phyloP scores from a whole-genome alignment of 371 early-diverging fungal genomes.

The Quaeritorhiza haematococci region DNA sequence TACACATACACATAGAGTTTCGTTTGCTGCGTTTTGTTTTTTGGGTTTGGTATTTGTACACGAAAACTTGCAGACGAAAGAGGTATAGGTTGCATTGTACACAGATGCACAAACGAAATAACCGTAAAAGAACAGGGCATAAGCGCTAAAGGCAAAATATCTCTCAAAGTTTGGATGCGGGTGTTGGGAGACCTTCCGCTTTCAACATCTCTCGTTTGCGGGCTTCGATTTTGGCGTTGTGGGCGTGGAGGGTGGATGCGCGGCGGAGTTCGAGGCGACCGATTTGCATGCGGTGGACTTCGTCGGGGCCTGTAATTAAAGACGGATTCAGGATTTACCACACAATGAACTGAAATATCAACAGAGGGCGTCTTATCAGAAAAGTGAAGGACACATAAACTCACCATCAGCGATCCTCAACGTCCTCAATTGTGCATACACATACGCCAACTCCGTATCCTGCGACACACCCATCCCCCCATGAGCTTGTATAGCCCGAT shows the following conservation, averaged over 20 bases:
- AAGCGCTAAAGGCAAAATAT: too few relatives aligned
- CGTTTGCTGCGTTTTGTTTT: too few relatives aligned
- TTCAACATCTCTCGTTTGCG: too few relatives aligned
- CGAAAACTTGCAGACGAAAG: too few relatives aligned
- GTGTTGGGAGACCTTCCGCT: too few relatives aligned
- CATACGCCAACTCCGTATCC: constrained; percentile 78
- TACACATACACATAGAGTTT: too few relatives aligned
- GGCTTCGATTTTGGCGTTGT: too few relatives aligned
- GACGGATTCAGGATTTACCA: constrained; percentile 26
- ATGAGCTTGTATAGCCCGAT: constrained; percentile 84
- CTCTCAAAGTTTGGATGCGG: too few relatives aligned
- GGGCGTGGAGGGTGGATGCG: constrained; percentile 10
- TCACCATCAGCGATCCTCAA: constrained; percentile 86
- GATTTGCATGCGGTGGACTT: constrained; percentile 73
- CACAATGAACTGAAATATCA: constrained; percentile 6
- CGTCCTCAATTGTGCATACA: constrained; percentile 78
- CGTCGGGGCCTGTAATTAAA: constrained; percentile 62
- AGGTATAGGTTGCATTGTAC: too few relatives aligned
- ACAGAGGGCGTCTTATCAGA: neutral
- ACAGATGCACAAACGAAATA: too few relatives aligned
- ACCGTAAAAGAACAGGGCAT: too few relatives aligned
- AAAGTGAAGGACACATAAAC: neutral
- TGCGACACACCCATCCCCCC: constrained; percentile 86
- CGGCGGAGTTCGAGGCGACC: constrained; percentile 58
- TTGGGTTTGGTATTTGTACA: too few relatives aligned